Percentiles rank a stretch among this genome's conserved stretches.
phyloP scores from a whole-genome alignment of 2,329 filamentous ascomycete genomes.

The Didymosphaeria variabile region DNA sequence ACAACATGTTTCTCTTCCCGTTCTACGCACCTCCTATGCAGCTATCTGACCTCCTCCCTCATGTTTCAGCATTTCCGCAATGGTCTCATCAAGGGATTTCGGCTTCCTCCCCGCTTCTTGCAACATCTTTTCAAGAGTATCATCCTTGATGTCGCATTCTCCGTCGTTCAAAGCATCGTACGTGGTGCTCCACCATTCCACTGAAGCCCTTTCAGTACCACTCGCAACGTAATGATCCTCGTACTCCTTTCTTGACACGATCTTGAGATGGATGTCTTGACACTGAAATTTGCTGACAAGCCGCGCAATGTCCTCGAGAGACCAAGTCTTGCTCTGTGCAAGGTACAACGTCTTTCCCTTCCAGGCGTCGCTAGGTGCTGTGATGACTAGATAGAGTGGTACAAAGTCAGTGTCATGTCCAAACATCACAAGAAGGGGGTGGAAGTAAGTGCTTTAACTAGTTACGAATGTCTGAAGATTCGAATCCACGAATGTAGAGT shows the following conservation, averaged over 20 bases:
- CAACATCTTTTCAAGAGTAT: conserved; percentile 52
- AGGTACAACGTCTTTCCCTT: conserved; percentile 52
- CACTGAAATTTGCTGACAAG: conserved; percentile 39
- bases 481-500: no score
- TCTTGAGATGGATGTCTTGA: conserved; percentile 45
- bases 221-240: conserved; percentile 53
- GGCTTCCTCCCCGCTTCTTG: conserved; percentile 45
- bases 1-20: not conserved
- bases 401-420: no score
- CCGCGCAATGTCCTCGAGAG: conserved; percentile 39
- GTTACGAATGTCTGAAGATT: no score
- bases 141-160: conserved; percentile 55
- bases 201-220: conserved; percentile 46
- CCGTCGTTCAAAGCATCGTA: conserved; percentile 55
- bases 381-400: conserved; percentile 33
- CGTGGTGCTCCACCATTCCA: conserved; percentile 58
- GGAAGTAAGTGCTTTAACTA: no score
- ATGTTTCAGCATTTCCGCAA: conserved; percentile 51
- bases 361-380: conserved; percentile 41
- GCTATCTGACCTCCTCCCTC: not conserved
- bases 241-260: conserved; percentile 51
- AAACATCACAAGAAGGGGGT: no score
- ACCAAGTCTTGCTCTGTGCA: conserved; percentile 38
- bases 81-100: conserved; percentile 50
- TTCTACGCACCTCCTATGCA: not conserved